Conservation (phyloP, 345 rosid genomes). For the Sisymbrium irio region DNA sequence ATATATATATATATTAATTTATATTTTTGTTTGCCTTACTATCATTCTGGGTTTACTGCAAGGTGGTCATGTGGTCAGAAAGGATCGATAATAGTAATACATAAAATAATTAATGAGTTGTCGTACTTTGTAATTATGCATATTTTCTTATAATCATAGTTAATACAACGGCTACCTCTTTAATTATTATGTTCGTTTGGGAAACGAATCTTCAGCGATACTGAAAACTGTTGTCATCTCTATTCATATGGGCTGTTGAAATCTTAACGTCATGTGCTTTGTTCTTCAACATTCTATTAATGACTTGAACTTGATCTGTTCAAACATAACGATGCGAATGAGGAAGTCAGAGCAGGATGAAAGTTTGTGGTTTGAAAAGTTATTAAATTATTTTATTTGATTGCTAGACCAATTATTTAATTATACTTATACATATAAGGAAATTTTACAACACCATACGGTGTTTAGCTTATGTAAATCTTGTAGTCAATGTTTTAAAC, state of each 20-base stretch:
- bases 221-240: neutral
- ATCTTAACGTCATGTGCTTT: slow-evolving; percentile 3
- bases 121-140: slow-evolving; percentile 7
- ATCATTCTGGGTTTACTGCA: slow-evolving; percentile 4
- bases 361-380: neutral
- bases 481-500: too few relatives aligned
- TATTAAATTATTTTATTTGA: neutral
- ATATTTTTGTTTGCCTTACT: neutral
- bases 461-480: too few relatives aligned
- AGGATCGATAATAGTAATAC: slow-evolving; percentile 1
- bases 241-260: slow-evolving; percentile 22
- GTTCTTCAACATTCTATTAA: neutral
- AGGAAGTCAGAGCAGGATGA: neutral
- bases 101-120: slow-evolving; percentile 10
- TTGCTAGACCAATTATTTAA: too few relatives aligned
- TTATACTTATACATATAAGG: too few relatives aligned
- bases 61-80: slow-evolving; percentile 2
- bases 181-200: slow-evolving; percentile 10
- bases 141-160: neutral
- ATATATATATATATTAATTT: too few relatives aligned
- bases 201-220: slow-evolving; percentile 24
- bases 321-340: neutral
- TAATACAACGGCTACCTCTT: neutral
- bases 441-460: too few relatives aligned
- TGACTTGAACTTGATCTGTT: neutral